These are phyloP conservation scores for Rhizopogon vinicolor DNA, from an alignment of 768 basidiomycete genomes.

Conservation along the genomic window DNA sequence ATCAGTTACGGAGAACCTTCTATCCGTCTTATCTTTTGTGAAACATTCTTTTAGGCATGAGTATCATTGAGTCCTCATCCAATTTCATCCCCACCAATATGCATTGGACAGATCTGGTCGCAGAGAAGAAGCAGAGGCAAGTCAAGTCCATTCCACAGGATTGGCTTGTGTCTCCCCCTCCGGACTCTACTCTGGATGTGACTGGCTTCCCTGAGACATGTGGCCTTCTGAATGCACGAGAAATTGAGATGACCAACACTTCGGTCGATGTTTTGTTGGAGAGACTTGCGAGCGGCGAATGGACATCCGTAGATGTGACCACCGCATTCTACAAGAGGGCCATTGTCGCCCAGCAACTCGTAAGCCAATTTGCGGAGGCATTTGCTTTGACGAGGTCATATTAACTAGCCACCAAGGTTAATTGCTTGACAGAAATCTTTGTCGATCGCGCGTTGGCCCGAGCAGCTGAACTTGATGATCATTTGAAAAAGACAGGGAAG, in stretches of 20 bases:
- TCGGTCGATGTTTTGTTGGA: conserved; percentile 41
- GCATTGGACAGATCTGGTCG: conserved; percentile 48
- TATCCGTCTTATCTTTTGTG: neutral
- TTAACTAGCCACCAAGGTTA: conserved; percentile 41
- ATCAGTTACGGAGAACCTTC: neutral
- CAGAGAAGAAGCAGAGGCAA: conserved; percentile 52
- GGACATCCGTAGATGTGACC: conserved; percentile 66
- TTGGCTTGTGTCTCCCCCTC: conserved; percentile 54
- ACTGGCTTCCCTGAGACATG: conserved; percentile 47
- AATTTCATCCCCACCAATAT: neutral
- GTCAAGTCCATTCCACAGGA: conserved; percentile 54
- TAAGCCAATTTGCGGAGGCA: conserved; percentile 23
- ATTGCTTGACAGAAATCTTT: conserved; percentile 83
- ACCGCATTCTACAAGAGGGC: conserved; percentile 76
- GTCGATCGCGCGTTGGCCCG: conserved; percentile 62
- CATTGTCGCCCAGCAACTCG: conserved; percentile 74
- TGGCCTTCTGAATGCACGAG: conserved; percentile 51
- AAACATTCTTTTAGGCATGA: neutral
- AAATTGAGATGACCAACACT: conserved; percentile 58
- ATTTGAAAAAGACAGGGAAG: conserved; percentile 56
- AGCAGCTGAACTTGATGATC: conserved; percentile 63
- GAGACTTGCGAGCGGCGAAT: conserved; percentile 48
- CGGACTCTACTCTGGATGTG: conserved; percentile 47
- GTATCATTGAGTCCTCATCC: neutral
- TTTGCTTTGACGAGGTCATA: neutral